Percentiles rank a stretch among this genome's conserved stretches.
phyloP scores from a whole-genome alignment of 2,329 filamentous ascomycete genomes.

The Colletotrichum sp. region DNA sequence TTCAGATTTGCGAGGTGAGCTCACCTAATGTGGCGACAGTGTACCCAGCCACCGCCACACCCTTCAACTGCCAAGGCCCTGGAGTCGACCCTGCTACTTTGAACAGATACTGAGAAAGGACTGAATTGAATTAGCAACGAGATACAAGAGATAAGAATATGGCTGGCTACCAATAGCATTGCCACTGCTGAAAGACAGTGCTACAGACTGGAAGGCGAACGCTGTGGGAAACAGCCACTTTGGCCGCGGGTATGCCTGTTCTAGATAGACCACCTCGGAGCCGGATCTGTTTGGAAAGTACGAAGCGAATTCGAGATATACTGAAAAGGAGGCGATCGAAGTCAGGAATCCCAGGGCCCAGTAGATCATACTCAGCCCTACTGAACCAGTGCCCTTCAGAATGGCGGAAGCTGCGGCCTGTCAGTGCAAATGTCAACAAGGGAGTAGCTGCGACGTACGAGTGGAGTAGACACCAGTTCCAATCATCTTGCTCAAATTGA shows the following conservation, averaged over 20 bases:
- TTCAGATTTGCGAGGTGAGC: background rate
- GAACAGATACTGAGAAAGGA: constrained; percentile 68
- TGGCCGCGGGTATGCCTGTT: constrained; percentile 69
- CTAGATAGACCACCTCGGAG: constrained; percentile 69
- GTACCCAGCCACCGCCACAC: constrained; percentile 68
- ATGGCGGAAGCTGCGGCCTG: constrained; percentile 55
- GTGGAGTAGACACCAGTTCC: constrained; percentile 66
- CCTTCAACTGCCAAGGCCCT: constrained; percentile 67
- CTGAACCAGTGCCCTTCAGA: constrained; percentile 62
- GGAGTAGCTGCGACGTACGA: constrained; percentile 33
- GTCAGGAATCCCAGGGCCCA: constrained; percentile 68
- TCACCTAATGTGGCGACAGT: constrained; percentile 48
- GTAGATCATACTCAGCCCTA: constrained; percentile 66
- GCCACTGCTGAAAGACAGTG: constrained; percentile 68
- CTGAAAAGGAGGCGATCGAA: constrained; percentile 50
- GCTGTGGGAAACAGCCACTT: constrained; percentile 67
- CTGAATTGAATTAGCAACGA: constrained; percentile 24
- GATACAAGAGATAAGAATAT: fast-evolving
- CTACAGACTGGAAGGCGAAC: constrained; percentile 67
- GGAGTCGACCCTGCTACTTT: constrained; percentile 54
- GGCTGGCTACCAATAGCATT: constrained; percentile 49
- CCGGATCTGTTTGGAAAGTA: constrained; percentile 72
- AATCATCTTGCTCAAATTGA: constrained; percentile 68
- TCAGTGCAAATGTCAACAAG: background rate
- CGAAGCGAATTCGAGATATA: constrained; percentile 67